Base-by-base conservation (phyloP, 2,329 filamentous ascomycete species). In the Exserohilum rostratum region DNA sequence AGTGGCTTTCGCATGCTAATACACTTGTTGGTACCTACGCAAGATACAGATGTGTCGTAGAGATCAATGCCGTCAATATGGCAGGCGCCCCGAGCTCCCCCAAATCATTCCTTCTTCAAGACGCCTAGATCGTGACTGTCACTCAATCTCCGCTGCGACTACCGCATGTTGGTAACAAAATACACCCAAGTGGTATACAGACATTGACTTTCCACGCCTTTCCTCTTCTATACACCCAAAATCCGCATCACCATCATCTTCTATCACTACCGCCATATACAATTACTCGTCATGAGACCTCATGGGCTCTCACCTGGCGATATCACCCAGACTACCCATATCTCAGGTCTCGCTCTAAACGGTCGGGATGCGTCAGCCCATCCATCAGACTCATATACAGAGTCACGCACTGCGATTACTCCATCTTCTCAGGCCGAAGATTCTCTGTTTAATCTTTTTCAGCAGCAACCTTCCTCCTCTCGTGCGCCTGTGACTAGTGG, bases 211-310 rank as follows among this genome's bases (percentile, higher is more conserved):
- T 40, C 3, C 29, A 29, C 6, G 11, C 35, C 29, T 9, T n/a
- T 7, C 25, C 3, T 12, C 5, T n/a, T 13, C 22, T 20, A 31
- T 31, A 10, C 15, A 27, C 22, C 2, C n/a, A 25, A 46, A 15
- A 48, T 35, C 52, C 53, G 37, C 43, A 55, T 48, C 58, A 42
- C 31, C 29, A 45, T 15, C 53, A 44, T 53, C 55, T 20, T 47
- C 45, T 40, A 65, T 64, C 57, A 54, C 37, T 64, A 64, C 43
- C 31, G 15, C 35, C 39, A 20, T 30, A 55, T 55, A 44, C 29
- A 50, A 38, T 53, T 45, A 31, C n/a, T 22, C 27, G 17, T 25
- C 25, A 58, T 55, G 55, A 43, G 30, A 20, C 46, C 39, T 42
- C 20, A 20, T 11, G 46, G 44, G 25, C 34, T 33, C n/a, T 13